Conservation (phyloP, 2,329 filamentous ascomycete genomes). For the Diaporthe ampelina region DNA sequence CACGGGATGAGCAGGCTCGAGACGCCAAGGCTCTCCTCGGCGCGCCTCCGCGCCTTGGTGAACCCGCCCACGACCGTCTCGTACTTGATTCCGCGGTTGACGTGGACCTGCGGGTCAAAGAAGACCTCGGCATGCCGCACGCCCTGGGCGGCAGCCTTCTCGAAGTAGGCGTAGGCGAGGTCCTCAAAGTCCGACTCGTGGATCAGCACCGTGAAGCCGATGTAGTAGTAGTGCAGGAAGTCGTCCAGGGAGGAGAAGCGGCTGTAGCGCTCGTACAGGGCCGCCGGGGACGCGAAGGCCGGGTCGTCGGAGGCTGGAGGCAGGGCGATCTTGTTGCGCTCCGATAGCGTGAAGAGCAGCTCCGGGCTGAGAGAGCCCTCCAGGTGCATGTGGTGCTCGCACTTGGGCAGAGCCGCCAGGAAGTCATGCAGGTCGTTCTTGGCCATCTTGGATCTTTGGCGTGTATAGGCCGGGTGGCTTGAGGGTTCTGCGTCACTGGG, state of each 20-base stretch:
- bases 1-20: conserved; percentile 78
- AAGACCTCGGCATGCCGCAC: conserved; percentile 83
- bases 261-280: conserved; percentile 74
- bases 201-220: conserved; percentile 79
- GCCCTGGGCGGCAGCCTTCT: conserved; percentile 72
- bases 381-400: conserved; percentile 85
- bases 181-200: conserved; percentile 78
- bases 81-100: conserved; percentile 73
- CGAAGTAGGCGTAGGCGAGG: conserved; percentile 80
- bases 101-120: conserved; percentile 85
- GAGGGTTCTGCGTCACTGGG: too few relatives aligned
- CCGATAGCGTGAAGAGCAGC: conserved; percentile 78
- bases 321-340: conserved; percentile 74
- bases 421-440: conserved; percentile 69
- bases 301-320: conserved; percentile 67
- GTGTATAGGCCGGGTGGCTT: neutral
- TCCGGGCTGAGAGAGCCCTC: conserved; percentile 81
- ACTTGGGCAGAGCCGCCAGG: conserved; percentile 78
- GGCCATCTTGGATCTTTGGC: conserved; percentile 63
- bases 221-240: conserved; percentile 85
- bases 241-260: conserved; percentile 80
- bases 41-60: conserved; percentile 69
- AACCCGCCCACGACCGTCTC: conserved; percentile 76
- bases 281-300: conserved; percentile 72
- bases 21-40: conserved; percentile 73